Base-by-base conservation (phyloP, 441 rosid genomes). In the Bocquillonia castaneifolia region DNA sequence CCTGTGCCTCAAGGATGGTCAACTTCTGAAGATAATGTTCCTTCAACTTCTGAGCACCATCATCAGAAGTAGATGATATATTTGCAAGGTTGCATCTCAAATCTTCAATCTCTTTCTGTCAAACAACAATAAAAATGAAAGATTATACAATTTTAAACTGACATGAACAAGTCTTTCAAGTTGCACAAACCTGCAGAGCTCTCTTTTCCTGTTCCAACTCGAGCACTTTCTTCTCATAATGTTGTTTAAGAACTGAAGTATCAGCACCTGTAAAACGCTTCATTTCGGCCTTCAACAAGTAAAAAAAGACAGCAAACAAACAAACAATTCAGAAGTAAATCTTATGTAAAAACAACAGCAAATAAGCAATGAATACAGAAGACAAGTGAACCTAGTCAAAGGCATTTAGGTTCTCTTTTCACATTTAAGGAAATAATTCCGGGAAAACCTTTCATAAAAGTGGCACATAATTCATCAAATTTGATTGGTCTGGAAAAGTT, bases 81-180 rank as follows among this genome's bases (percentile, higher is more conserved):
- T 79, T 84, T 51, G 85, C 72, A 66, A 91, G 93, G 68, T 90
- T 90, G 51, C 78, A 76, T 69, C 83, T 87, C 82, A 94, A 74
- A 40, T 85, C 91, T 64, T 82, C 94, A 77, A 92, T 92, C 80
- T 94, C 99, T 85, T 86, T 94, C 99, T 90, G 91, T 72, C 76
- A 71, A 48, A 77, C 52, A 71, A 75, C 59, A 72, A 72, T 31
- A 64, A 23, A 57, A 52, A 29, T 8, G 26, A 7, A 70, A 29
- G 59, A 53, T 77, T 18, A 36, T 50, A 56, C 36, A 61, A 63
- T 54, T 44, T 42, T 61, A 64, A 40, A 45, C 59, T 44, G 59
- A 36, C 55, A 62, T 51, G 20, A 39, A 59, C 34, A 32, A 36
- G 40, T 50, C 68, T 47, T 45, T 20, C 66, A 2, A 17, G n/a